Conservation (phyloP, 352 stramenopile genomes). For the Phytophthora uliginosa region DNA sequence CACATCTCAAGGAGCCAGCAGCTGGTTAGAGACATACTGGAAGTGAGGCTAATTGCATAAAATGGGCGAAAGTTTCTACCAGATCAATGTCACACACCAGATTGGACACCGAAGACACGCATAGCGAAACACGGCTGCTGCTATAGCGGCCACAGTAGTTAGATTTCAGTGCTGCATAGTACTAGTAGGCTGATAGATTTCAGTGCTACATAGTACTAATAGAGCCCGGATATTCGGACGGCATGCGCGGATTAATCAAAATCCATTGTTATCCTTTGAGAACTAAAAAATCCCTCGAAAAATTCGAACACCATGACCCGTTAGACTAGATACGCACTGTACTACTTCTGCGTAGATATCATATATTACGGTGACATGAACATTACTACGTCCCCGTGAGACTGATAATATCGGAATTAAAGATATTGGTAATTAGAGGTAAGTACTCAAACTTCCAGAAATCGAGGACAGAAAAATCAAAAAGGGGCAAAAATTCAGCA, state of each 20-base stretch:
- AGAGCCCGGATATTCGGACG: background rate
- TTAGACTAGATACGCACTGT: background rate
- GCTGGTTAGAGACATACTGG: slow-evolving; percentile 1
- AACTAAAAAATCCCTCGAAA: background rate
- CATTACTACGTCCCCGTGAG: background rate
- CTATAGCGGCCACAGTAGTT: background rate
- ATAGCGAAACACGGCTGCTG: slow-evolving; percentile 1
- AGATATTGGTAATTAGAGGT: too few relatives aligned
- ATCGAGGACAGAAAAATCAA: background rate
- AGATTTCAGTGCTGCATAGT: background rate
- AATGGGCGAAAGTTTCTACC: slow-evolving; percentile 5
- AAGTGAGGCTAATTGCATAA: slow-evolving; percentile 8
- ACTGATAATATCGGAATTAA: too few relatives aligned
- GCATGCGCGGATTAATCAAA: slow-evolving; percentile 27
- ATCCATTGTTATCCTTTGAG: slow-evolving; percentile 26
- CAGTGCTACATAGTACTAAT: background rate
- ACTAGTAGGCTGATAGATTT: background rate
- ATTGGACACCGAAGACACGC: slow-evolving; percentile 1
- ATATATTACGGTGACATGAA: background rate
- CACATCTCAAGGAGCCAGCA: slow-evolving; percentile 11
- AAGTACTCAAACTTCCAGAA: background rate
- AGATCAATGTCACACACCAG: slow-evolving; percentile 29
- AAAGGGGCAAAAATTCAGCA: background rate
- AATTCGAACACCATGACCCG: slow-evolving; percentile 8
- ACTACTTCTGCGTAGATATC: slow-evolving; percentile 5